These are phyloP conservation scores for Carex cristatella DNA, from an alignment of 176 grass and related monocot genomes.

Conservation along the genomic window DNA sequence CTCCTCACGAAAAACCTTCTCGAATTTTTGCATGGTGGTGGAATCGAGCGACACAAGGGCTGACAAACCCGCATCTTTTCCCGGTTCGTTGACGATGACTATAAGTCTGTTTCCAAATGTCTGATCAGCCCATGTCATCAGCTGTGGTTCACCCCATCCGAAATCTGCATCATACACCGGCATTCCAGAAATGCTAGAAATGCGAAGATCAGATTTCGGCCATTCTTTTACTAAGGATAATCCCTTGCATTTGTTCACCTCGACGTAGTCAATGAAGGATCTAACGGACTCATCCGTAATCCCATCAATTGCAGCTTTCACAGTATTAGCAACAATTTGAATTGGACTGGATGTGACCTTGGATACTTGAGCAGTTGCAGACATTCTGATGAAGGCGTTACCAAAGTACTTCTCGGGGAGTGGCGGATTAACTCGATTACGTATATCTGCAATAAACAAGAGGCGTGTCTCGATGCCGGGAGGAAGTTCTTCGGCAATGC, in stretches of 20 bases:
- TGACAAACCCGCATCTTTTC: not conserved
- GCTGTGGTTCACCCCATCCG: not conserved
- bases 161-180: too few species aligned
- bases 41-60: not conserved
- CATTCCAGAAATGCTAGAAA: not conserved
- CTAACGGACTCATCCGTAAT: constrained; percentile 8
- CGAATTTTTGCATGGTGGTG: not conserved
- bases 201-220: not conserved
- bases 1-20: not conserved
- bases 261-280: constrained; percentile 5
- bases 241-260: not conserved
- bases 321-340: not conserved
- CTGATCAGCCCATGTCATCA: not conserved
- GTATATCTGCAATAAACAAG: constrained; percentile 13
- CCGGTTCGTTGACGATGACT: not conserved
- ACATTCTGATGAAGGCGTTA: constrained; percentile 19
- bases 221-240: not conserved
- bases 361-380: not conserved
- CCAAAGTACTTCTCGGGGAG: constrained; percentile 26
- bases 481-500: not conserved
- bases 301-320: not conserved
- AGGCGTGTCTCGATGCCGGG: not conserved
- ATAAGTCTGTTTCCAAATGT: not conserved
- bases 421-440: not conserved
- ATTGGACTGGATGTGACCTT: not conserved